phyloP scores from a whole-genome alignment of 2,329 filamentous ascomycete genomes.

The Dothistroma pini region DNA sequence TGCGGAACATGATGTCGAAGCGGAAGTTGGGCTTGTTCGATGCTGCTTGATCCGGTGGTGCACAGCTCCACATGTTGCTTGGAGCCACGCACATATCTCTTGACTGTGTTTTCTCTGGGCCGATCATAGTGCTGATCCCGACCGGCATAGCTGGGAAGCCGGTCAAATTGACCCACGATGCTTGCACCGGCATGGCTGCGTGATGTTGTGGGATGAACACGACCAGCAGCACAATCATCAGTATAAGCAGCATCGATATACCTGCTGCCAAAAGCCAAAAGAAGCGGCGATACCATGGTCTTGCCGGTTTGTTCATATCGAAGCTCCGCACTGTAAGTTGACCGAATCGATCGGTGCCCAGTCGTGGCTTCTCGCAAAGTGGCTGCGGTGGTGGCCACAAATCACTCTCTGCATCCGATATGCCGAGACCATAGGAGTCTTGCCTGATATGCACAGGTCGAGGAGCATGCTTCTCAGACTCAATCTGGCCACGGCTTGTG shows the following conservation, averaged over 20 bases:
- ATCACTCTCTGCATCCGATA: constrained; percentile 19
- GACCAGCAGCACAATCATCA: constrained; percentile 38
- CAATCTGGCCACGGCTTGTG: background rate
- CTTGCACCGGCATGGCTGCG: constrained; percentile 43
- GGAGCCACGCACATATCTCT: constrained; percentile 59
- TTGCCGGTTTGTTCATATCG: constrained; percentile 9
- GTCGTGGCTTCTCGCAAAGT: constrained; percentile 23
- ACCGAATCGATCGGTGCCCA: constrained; percentile 30
- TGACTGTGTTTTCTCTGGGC: constrained; percentile 63
- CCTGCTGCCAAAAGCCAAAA: constrained; percentile 29
- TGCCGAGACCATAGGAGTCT: constrained; percentile 27
- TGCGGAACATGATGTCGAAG: constrained; percentile 65
- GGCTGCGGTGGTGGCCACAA: constrained; percentile 25
- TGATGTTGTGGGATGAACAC: constrained; percentile 42
- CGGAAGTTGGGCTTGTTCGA: constrained; percentile 73
- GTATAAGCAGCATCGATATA: constrained; percentile 35
- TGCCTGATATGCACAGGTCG: constrained; percentile 21
- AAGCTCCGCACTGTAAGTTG: constrained; percentile 31
- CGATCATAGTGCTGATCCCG: constrained; percentile 73
- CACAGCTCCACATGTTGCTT: constrained; percentile 79
- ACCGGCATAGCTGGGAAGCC: constrained; percentile 83
- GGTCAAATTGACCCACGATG: constrained; percentile 77
- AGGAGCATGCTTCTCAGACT: constrained; percentile 13
- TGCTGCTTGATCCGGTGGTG: constrained; percentile 64
- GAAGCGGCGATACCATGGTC: constrained; percentile 30